Evolutionary conservation across 768 basidiomycete species (phyloP), one percentile per base, ranked within the genome.

Genomic region (Leccinum broughii): DNA sequence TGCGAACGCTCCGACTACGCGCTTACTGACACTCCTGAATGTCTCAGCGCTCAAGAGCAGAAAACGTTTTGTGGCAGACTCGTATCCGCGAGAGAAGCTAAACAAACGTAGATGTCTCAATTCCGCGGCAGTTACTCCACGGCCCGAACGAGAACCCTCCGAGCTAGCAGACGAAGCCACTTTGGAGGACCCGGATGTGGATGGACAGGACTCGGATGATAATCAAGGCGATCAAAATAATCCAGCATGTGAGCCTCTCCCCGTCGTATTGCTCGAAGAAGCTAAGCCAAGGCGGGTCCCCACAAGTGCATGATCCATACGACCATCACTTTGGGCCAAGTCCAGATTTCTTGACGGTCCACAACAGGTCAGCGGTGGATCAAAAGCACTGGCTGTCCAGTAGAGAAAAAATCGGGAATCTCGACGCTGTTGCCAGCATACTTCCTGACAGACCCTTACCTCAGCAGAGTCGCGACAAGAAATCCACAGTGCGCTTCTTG

Each of bases 11-110:
- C 84, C 87, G 10, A 92, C 86, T 2, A 93, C 92, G 50, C 87
- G 86, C 54, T 84, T 97, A 1, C 75, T 97, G 30, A 96, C 95
- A 0, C 84, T 97, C 1, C 80, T 97, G 5, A 98, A 97, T 70
- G 90, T 95, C 3, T 93, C 92, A 35, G 91, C 92, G 0, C 85
- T 87, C 3, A 93, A 88, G 69, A 76, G 83, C 3, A 77, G 78
- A 30, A 92, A 89, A 68, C 76, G 84, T 26, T 85, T 83, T 66
- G 71, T 76, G 54, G 69, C 82, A 26, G 78, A 81, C 24, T 30
- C 62, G 0, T 66, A 64, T 22, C 73, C 73, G 20, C 79, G 81
- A 32, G 77, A 80, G 66, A 93, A 92, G 69, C 78, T 90, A 52
- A 92, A 92, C 78, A 90, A 86, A 71, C 71, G 85, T 55, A 84